A percentile compares a stretch with the other conserved stretches of the same genome.
Conservation (phyloP, 2,329 filamentous ascomycete genomes). For the Bipolaris bicolor region DNA sequence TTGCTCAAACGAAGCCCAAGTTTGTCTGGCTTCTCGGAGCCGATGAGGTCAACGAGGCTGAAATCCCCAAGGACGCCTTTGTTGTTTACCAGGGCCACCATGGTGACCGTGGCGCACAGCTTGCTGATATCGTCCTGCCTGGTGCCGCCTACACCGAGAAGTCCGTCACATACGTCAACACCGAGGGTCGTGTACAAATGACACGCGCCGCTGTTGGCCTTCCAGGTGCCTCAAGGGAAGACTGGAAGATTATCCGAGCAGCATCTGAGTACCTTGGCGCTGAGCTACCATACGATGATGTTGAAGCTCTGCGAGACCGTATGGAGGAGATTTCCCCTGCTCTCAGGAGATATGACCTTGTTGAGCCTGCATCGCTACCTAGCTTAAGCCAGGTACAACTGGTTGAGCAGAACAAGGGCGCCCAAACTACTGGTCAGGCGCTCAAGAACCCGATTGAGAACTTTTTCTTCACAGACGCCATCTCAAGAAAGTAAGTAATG, state of each 20-base stretch:
- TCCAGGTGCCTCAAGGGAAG: slow-evolving; percentile 87
- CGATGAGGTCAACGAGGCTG: slow-evolving; percentile 82
- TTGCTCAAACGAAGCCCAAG: slow-evolving; percentile 87
- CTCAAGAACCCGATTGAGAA: slow-evolving; percentile 89
- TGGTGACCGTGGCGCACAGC: slow-evolving; percentile 88
- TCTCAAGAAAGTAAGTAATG: slow-evolving; percentile 82
- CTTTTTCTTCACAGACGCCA: slow-evolving; percentile 98
- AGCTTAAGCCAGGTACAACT: slow-evolving; percentile 90
- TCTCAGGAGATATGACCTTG: slow-evolving; percentile 85
- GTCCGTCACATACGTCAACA: slow-evolving; percentile 94
- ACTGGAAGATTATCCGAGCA: slow-evolving; percentile 99
- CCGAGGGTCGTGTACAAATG: slow-evolving; percentile 94
- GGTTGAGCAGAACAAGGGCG: slow-evolving; percentile 93
- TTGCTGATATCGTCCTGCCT: slow-evolving; percentile 92
- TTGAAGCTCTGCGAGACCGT: slow-evolving; percentile 85
- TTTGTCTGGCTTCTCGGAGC: slow-evolving; percentile 96
- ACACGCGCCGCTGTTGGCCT: slow-evolving; percentile 87
- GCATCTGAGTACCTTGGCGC: slow-evolving; percentile 87
- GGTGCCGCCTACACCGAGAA: slow-evolving; percentile 98
- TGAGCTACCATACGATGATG: slow-evolving; percentile 90
- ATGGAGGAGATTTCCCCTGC: slow-evolving; percentile 95
- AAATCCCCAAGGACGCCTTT: slow-evolving; percentile 95
- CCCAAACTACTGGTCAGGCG: slow-evolving; percentile 71
- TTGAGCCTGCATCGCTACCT: slow-evolving; percentile 77
- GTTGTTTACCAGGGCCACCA: slow-evolving; percentile 98